Evolutionary conservation across 306 rosid species (phyloP).

Genomic region (Elaeagnus macrophylla): DNA sequence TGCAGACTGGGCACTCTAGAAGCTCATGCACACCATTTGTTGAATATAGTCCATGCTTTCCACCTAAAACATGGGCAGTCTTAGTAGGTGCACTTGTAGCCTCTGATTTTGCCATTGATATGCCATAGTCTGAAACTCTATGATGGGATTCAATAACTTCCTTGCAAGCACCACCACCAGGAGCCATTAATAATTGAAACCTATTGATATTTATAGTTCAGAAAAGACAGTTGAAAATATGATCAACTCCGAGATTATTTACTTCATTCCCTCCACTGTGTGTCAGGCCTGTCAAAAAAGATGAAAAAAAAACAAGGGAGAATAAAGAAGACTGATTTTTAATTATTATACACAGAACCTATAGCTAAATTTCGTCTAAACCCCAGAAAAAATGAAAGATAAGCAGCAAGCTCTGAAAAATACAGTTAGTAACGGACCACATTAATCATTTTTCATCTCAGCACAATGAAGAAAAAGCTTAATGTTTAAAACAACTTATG

Average conservation of each 20-base stretch:
- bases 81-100: constrained; percentile 36
- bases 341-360: not conserved
- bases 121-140: constrained; percentile 46
- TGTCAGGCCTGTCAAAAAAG: constrained; percentile 24
- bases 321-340: constrained; percentile 2
- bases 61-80: constrained; percentile 31
- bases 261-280: constrained; percentile 10
- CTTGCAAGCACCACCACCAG: constrained; percentile 55
- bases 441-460: constrained; percentile 1
- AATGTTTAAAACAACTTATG: not conserved
- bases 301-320: constrained; percentile 11
- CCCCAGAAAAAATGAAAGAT: not conserved
- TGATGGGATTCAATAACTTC: constrained; percentile 52
- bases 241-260: constrained; percentile 18
- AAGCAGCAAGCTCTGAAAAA: not conserved
- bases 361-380: constrained; percentile 2
- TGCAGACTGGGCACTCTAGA: constrained; percentile 85
- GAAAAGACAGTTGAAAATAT: constrained; percentile 11
- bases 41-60: constrained; percentile 50
- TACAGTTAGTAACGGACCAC: not conserved
- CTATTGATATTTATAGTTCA: constrained; percentile 12
- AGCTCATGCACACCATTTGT: constrained; percentile 75
- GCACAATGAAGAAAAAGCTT: not conserved
- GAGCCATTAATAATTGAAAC: constrained; percentile 53
- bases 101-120: constrained; percentile 45